Evolutionary conservation across 768 basidiomycete genomes (phyloP).

Genomic region (Scleroderma bovista): DNA sequence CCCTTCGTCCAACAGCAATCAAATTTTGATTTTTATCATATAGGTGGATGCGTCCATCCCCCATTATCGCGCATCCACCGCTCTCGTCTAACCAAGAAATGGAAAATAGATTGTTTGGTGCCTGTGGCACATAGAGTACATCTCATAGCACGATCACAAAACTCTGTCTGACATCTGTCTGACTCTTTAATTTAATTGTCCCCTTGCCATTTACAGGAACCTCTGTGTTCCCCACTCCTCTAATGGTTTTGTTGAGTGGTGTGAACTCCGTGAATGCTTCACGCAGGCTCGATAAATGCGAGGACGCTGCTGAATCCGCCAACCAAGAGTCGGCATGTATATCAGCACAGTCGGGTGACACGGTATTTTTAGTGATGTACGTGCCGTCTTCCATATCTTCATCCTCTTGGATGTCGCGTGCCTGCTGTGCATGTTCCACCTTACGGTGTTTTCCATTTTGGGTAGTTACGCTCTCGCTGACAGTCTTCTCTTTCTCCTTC

Average conservation of each 20-base stretch:
- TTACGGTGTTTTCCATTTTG: not conserved
- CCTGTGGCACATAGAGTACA: not conserved
- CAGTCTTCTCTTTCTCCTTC: not conserved
- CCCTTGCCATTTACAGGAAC: not conserved
- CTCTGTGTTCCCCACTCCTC: not conserved
- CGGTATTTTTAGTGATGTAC: not conserved
- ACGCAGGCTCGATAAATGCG: not conserved
- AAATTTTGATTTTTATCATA: not conserved
- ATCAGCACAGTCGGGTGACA: not conserved
- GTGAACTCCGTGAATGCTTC: not conserved
- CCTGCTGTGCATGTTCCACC: not conserved
- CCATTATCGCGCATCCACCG: not conserved
- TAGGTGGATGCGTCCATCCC: not conserved
- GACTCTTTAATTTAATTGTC: not conserved
- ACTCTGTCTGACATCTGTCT: not conserved
- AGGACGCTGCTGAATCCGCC: not conserved
- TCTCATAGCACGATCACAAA: not conserved
- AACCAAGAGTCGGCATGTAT: conserved; percentile 9
- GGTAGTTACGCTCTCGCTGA: too few species aligned
- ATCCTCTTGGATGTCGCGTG: not conserved
- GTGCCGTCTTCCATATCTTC: not conserved
- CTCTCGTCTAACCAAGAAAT: not conserved
- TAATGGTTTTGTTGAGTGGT: not conserved
- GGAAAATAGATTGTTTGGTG: too few species aligned
- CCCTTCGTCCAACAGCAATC: not conserved